These are phyloP conservation scores for Alternaria solani DNA, from an alignment of 2,329 filamentous ascomycete genomes.

Conservation along the genomic window DNA sequence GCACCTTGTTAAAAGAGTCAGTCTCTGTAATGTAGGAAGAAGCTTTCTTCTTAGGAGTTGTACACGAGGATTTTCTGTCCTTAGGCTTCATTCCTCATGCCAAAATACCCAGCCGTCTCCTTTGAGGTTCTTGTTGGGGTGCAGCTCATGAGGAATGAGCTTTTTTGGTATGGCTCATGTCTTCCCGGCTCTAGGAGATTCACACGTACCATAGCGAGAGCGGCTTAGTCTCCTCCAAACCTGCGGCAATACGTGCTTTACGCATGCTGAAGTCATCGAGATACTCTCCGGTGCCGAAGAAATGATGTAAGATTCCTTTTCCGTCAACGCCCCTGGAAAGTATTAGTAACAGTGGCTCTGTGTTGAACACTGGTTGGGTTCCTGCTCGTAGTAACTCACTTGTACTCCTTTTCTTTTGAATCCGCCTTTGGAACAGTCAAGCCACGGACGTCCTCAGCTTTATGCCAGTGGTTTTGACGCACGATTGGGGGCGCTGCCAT, in stretches of 20 bases:
- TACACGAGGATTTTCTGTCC: not conserved
- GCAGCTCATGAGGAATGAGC: not conserved
- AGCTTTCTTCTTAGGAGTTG: not conserved
- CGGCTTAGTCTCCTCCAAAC: conserved; percentile 29
- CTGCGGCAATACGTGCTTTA: conserved; percentile 41
- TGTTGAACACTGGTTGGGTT: not conserved
- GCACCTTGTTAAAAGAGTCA: conserved; percentile 15
- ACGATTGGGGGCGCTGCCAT: conserved; percentile 40
- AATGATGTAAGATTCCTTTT: conserved; percentile 39
- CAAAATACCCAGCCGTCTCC: not conserved
- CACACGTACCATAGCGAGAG: conserved; percentile 31
- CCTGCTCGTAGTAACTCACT: conserved; percentile 19
- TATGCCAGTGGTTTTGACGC: conserved; percentile 33
- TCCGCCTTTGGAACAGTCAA: conserved; percentile 29
- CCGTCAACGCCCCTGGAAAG: conserved; percentile 37
- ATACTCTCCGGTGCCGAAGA: conserved; percentile 44
- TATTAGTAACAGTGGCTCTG: not conserved
- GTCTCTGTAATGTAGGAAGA: not conserved
- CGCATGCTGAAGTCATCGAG: conserved; percentile 44
- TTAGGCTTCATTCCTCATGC: not conserved
- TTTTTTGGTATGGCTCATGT: not conserved
- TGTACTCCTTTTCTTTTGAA: conserved; percentile 30
- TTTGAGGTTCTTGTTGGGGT: not conserved
- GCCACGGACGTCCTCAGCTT: conserved; percentile 30
- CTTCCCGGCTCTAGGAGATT: not conserved